phyloP scores from a whole-genome alignment of 441 rosid genomes.

The Erodium trifolium region DNA sequence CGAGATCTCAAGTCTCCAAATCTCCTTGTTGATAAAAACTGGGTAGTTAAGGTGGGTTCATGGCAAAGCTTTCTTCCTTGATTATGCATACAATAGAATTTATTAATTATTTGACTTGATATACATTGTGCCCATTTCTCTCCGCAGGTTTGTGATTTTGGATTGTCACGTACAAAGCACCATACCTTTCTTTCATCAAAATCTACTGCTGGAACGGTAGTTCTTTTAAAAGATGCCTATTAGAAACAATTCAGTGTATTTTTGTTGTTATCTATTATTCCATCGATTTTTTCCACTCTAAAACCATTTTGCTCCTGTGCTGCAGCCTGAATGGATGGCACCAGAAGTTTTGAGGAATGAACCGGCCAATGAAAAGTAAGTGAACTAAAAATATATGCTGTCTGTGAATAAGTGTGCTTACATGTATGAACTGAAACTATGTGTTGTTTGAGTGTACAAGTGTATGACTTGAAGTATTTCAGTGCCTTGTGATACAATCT shows the following conservation, averaged over 20 bases:
- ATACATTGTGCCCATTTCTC: conserved; percentile 16
- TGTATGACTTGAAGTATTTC: not conserved
- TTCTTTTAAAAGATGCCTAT: conserved; percentile 7
- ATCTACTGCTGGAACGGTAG: conserved; percentile 98
- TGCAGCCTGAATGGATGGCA: conserved; percentile 99
- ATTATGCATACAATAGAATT: not conserved
- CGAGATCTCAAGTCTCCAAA: conserved; percentile 35
- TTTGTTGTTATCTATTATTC: not conserved
- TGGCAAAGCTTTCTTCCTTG: conserved; percentile 6
- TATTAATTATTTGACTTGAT: not conserved
- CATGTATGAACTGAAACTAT: not conserved
- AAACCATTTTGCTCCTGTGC: conserved; percentile 20
- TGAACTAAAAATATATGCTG: conserved; percentile 15
- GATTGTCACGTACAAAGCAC: conserved; percentile 89
- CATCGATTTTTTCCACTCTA: conserved; percentile 12
- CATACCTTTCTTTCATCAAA: conserved; percentile 91
- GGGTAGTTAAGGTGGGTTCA: conserved; percentile 81
- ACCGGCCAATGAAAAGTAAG: conserved; percentile 96
- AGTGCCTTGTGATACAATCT: conserved; percentile 1
- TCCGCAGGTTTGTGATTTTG: conserved; percentile 82
- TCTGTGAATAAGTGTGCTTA: not conserved
- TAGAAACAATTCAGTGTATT: not conserved
- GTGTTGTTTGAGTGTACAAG: not conserved
- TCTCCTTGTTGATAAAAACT: conserved; percentile 93
- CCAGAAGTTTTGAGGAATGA: conserved; percentile 98